A percentile compares a stretch with the other conserved stretches of the same genome.
Conservation (phyloP, 108 stramenopile genomes). For the Hondaea fermentalgiana region DNA sequence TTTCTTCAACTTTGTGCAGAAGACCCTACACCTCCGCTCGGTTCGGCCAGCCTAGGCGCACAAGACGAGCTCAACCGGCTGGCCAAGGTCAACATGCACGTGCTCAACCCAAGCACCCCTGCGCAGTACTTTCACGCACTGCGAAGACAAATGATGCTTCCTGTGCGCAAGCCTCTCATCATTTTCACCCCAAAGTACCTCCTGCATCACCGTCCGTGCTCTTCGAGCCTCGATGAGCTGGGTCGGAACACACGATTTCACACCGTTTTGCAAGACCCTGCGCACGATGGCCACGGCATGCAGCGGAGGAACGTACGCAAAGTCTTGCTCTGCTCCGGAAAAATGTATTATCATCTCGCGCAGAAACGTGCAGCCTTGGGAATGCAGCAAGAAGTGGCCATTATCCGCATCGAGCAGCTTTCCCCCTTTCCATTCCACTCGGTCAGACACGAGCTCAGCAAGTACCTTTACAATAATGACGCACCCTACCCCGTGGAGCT, state of each 20-base stretch:
- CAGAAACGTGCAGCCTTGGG: constrained; percentile 69
- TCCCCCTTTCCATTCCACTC: constrained; percentile 93
- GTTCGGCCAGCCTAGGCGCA: constrained; percentile 45
- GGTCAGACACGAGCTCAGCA: constrained; percentile 60
- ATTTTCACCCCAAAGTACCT: constrained; percentile 94
- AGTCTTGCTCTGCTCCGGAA: constrained; percentile 87
- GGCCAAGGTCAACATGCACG: neutral
- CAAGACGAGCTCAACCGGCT: neutral
- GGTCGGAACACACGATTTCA: constrained; percentile 77
- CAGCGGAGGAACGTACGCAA: constrained; percentile 49
- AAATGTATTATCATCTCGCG: constrained; percentile 93
- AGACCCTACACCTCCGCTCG: constrained; percentile 67
- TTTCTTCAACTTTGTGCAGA: constrained; percentile 92
- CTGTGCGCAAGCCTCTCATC: constrained; percentile 97
- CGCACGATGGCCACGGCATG: constrained; percentile 24
- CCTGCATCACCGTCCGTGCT: constrained; percentile 73
- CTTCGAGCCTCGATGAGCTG: constrained; percentile 82
- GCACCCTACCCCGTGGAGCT: constrained; percentile 54
- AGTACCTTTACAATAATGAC: constrained; percentile 62
- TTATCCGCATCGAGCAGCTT: constrained; percentile 91
- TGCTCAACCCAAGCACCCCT: constrained; percentile 38
- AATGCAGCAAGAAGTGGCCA: neutral
- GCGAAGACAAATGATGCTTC: constrained; percentile 91
- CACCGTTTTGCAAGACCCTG: constrained; percentile 67
- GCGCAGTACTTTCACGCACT: constrained; percentile 98